Conservation (phyloP, 2,329 filamentous ascomycete species). For the Cordyceps cateniannulata region DNA sequence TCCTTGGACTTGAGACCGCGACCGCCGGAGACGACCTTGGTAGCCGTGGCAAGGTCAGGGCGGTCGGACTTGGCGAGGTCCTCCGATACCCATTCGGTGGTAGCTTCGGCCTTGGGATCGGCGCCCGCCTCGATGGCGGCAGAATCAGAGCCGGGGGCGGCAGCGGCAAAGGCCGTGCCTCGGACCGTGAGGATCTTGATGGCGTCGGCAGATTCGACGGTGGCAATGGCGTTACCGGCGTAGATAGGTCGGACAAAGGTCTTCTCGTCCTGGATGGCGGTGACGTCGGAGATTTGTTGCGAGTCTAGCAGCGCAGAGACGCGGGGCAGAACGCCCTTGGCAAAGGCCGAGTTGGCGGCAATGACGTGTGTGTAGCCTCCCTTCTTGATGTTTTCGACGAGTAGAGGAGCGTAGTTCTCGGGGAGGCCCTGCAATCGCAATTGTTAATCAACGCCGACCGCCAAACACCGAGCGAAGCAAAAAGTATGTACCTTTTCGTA, state of each 20-base stretch:
- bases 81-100: slow-evolving; percentile 88
- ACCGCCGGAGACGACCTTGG: slow-evolving; percentile 85
- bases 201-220: slow-evolving; percentile 80
- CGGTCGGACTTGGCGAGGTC: slow-evolving; percentile 89
- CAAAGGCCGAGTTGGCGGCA: slow-evolving; percentile 87
- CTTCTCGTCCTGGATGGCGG: slow-evolving; percentile 76
- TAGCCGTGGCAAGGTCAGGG: slow-evolving; percentile 85
- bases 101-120: slow-evolving; percentile 69
- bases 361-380: slow-evolving; percentile 90
- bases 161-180: slow-evolving; percentile 81
- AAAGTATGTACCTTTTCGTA: slow-evolving; percentile 73
- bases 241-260: slow-evolving; percentile 97
- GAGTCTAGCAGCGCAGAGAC: slow-evolving; percentile 87
- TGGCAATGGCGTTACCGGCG: slow-evolving; percentile 93
- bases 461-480: background rate
- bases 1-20: slow-evolving; percentile 96
- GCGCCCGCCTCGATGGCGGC: slow-evolving; percentile 73
- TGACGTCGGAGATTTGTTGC: slow-evolving; percentile 93
- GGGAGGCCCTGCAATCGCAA: slow-evolving; percentile 60
- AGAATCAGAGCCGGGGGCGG: slow-evolving; percentile 63
- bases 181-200: slow-evolving; percentile 90
- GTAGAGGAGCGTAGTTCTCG: slow-evolving; percentile 87
- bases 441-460: slow-evolving; percentile 4
- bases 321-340: slow-evolving; percentile 88
- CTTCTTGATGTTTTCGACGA: slow-evolving; percentile 96